Evolutionary conservation across 345 rosid species (phyloP).

Genomic region (Eucalyptus sideroxylon): DNA sequence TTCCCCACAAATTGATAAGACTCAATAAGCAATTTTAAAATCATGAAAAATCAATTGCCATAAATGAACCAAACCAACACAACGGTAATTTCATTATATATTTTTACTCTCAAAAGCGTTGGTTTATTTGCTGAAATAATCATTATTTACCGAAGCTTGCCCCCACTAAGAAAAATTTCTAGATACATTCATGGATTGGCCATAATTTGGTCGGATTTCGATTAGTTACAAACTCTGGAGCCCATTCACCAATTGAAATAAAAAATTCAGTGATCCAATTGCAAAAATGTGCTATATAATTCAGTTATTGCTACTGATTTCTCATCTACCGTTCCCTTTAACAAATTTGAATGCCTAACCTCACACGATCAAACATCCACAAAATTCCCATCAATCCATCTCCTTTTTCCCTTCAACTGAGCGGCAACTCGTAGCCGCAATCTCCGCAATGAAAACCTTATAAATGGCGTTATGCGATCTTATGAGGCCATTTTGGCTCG

Average conservation of each 20-base stretch:
- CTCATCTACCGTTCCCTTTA: neutral
- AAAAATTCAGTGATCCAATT: too few relatives aligned
- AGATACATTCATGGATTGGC: neutral
- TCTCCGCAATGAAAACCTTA: too few relatives aligned
- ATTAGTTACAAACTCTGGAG: neutral
- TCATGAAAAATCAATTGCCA: neutral
- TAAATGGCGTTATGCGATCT: too few relatives aligned
- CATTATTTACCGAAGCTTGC: neutral
- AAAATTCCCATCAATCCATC: conserved; percentile 34
- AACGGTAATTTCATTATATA: neutral
- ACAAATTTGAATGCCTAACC: conserved; percentile 2
- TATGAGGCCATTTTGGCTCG: too few relatives aligned
- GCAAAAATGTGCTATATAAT: neutral
- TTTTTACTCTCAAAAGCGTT: neutral
- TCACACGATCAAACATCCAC: conserved; percentile 46
- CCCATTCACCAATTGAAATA: neutral
- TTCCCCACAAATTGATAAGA: neutral
- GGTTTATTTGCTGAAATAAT: neutral
- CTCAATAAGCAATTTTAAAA: neutral
- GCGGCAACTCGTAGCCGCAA: too few relatives aligned
- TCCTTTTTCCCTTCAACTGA: too few relatives aligned
- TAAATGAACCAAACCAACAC: neutral
- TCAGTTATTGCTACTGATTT: too few relatives aligned
- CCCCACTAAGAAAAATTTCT: neutral
- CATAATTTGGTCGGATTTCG: neutral